Percentiles rank a stretch among this genome's conserved stretches.
Evolutionary conservation across 2,329 filamentous ascomycete genomes (phyloP).

Genomic region (Exutisphaerella laricina): DNA sequence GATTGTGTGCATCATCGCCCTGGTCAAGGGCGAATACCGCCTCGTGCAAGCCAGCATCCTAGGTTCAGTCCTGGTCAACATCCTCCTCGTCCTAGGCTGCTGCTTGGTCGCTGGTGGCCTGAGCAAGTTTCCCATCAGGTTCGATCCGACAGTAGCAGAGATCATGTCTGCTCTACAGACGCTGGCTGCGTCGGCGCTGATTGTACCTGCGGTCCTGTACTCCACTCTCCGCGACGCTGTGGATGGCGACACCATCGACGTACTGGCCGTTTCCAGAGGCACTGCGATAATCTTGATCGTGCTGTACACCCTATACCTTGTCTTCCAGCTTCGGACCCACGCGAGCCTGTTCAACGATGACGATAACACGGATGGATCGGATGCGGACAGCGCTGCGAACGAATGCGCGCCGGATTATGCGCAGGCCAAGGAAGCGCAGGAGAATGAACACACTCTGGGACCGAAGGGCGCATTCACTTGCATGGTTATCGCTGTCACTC

Average conservation of each 20-base stretch:
- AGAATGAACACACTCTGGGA: constrained; percentile 27
- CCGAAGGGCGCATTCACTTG: constrained; percentile 42
- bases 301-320: constrained; percentile 50
- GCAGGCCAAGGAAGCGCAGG: background rate
- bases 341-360: constrained; percentile 43
- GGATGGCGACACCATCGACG: constrained; percentile 38
- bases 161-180: constrained; percentile 62
- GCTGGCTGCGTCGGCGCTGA: constrained; percentile 48
- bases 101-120: constrained; percentile 48
- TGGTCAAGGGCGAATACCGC: constrained; percentile 77
- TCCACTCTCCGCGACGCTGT: constrained; percentile 38
- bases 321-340: constrained; percentile 50
- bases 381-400: constrained; percentile 21
- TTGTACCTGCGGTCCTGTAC: constrained; percentile 51
- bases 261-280: constrained; percentile 48
- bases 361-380: constrained; percentile 26
- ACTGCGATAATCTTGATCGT: constrained; percentile 48
- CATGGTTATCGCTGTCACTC: constrained; percentile 43
- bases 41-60: constrained; percentile 98
- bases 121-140: constrained; percentile 43
- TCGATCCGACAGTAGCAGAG: constrained; percentile 70
- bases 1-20: constrained; percentile 84
- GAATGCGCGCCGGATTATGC: constrained; percentile 20
- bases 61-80: constrained; percentile 89
- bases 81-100: constrained; percentile 61